Evolutionary conservation across 768 basidiomycete genomes (phyloP).

Genomic region (Suillus spraguei): DNA sequence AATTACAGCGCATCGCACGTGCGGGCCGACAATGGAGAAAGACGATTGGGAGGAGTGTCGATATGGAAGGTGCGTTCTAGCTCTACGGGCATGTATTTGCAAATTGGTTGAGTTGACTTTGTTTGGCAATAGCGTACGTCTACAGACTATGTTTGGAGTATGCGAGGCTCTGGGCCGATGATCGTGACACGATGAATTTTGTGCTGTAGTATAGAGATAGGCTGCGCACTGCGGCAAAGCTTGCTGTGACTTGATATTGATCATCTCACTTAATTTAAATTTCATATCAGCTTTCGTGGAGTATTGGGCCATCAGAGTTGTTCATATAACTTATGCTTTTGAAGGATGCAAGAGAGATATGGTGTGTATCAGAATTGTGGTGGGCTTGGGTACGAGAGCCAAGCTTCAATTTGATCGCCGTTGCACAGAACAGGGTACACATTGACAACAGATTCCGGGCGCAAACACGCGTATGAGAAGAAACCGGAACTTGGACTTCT

Average conservation of each 20-base stretch:
- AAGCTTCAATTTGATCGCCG: background rate
- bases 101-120: background rate
- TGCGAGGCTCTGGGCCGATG: constrained; percentile 82
- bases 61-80: constrained; percentile 83
- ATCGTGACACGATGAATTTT: constrained; percentile 70
- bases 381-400: background rate
- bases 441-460: constrained; percentile 3
- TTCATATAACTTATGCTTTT: constrained; percentile 2
- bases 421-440: background rate
- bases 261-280: background rate
- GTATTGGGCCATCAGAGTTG: background rate
- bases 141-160: constrained; percentile 90
- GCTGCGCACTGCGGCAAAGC: background rate
- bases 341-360: background rate
- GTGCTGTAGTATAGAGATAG: constrained; percentile 13
- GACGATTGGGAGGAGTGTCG: constrained; percentile 76
- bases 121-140: constrained; percentile 63
- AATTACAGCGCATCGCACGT: constrained; percentile 79
- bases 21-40: constrained; percentile 95
- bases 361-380: background rate
- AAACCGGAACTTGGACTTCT: constrained; percentile 3
- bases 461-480: constrained; percentile 1
- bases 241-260: background rate
- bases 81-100: constrained; percentile 8
- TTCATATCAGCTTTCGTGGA: constrained; percentile 1